Evolutionary conservation across 768 basidiomycete genomes (phyloP), one percentile per base, ranked within the genome.

Genomic region (Leccinum variicolor): DNA sequence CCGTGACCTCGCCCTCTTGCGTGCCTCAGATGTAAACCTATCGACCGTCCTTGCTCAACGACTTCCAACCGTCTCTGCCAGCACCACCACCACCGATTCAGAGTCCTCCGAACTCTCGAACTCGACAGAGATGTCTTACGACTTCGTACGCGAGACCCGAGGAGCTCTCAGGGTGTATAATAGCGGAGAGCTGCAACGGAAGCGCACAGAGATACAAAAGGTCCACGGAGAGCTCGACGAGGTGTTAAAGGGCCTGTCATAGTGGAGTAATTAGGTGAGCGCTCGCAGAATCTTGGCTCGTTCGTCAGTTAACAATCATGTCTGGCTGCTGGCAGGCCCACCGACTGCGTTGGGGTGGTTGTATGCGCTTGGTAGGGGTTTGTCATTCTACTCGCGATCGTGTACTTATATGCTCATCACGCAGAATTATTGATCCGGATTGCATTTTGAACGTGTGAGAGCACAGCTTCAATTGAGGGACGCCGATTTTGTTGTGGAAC

Each of bases 1-100:
- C 36, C 85, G 80, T 13, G 90, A 92, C 71, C 81, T 92, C 23
- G 89, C 90, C 6, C 70, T 89, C 31, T 74, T 92, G 19, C 82
- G 86, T 41, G 82, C 83, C 26, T 83, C 85, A 10, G 82, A 80
- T 23, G 58, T 81, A 47, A 74, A 79, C 58, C 62, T 81, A 17
- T 65, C 74, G 6, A 55, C 49, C 9, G 52, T 77, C 33, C 67
- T 78, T 25, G 33, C 72, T 13, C 25, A 53, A 6, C 26, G 54
- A 3, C 41, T 52, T 26, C 17, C 56, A 28, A 14, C 56, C 4
- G 29, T 5, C 13, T 3, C 0, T n/a, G 14, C 43, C 52, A 41
- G 53, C 28, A 11, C 39, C 17, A 6, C 23, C 19, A 50, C 59
- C 52, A 19, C 56, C 28, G 58, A n/a, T 41, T n/a, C n/a, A 41